Base-by-base conservation (phyloP, 2,329 filamentous ascomycete genomes). In the Pestalotiopsis fici region DNA sequence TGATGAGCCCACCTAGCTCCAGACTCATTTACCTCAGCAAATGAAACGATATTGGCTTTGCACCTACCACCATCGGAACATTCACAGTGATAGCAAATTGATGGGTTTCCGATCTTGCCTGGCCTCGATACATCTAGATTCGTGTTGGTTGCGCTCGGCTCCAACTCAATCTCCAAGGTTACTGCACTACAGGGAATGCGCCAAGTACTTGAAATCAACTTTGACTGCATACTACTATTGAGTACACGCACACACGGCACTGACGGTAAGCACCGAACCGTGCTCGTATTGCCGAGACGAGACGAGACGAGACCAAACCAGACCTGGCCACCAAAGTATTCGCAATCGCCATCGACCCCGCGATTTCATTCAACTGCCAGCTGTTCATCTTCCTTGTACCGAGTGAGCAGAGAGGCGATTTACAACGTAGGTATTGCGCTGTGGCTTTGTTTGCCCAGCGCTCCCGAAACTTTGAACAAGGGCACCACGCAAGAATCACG, bases 221-320 rank as follows among this genome's bases (percentile, higher is more conserved):
- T 5, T 25, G 56, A 15, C 27, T 23, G 23, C 50, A 31, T 55
- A 65, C 37, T 18, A 47, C 11, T 47, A 47, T 65, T 21, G 28
- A 35, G 31, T 7, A 35, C 31, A 35, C 31, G 11, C 31, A 35
- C 6, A 35, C 31, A 35, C 31, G n/a, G n/a, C n/a, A n/a, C n/a
- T n/a, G n/a, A 59, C 64, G 64, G 56, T 57, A 56, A 66, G 55
- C 47, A 65, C 64, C 50, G 39, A 55, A 55, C 28, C 55, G 28
- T 66, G 18, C 35, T 66, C 64, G 64, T 66, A 39, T 66, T 66
- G 59, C 56, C 56, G 23, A 60, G 56, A 55, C 43, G 60, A 28
- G 60, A 63, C 27, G 60, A 35, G 4, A 35, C 31, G 31, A 35
- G 31, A 35, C 31, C 31, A 7, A 11, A 35, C 31, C 31, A 35